Percentiles rank a stretch among this genome's conserved stretches.
Evolutionary conservation across 2,329 filamentous ascomycete genomes (phyloP).

Genomic region (Talaromyces sp.): DNA sequence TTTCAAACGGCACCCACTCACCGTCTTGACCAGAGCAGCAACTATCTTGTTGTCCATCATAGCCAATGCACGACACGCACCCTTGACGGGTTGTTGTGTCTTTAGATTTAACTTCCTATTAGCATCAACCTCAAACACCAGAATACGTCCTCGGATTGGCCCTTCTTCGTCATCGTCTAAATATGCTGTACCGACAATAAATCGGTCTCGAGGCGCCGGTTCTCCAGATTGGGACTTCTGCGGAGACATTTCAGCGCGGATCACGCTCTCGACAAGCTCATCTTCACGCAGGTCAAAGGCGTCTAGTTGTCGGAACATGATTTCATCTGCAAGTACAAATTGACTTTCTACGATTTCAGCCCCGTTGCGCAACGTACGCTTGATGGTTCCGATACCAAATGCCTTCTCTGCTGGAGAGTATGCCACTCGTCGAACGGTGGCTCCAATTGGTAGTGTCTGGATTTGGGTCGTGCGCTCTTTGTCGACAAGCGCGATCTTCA

Average conservation of each 20-base stretch:
- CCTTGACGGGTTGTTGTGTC: conserved; percentile 65
- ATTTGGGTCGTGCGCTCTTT: conserved; percentile 84
- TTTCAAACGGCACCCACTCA: conserved; percentile 35
- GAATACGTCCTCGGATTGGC: conserved; percentile 67
- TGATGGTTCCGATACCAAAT: conserved; percentile 84
- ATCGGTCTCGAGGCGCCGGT: conserved; percentile 59
- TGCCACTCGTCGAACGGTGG: conserved; percentile 81
- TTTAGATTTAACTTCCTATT: conserved; percentile 70
- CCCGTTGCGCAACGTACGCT: conserved; percentile 64
- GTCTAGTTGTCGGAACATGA: conserved; percentile 75
- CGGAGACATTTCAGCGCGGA: conserved; percentile 67
- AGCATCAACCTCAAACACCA: conserved; percentile 73
- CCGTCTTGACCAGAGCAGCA: conserved; percentile 83
- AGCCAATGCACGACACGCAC: conserved; percentile 73
- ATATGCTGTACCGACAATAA: conserved; percentile 86
- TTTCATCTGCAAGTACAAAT: conserved; percentile 88
- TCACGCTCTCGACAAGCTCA: conserved; percentile 81
- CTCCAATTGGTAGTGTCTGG: conserved; percentile 68
- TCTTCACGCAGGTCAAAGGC: conserved; percentile 60
- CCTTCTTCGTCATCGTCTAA: conserved; percentile 57
- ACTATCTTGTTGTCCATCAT: conserved; percentile 74
- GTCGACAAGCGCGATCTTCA: conserved; percentile 79
- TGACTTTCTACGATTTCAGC: conserved; percentile 72
- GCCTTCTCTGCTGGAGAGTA: conserved; percentile 75
- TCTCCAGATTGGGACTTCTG: conserved; percentile 52